Evolutionary conservation across 2,329 filamentous ascomycete genomes (phyloP).

Genomic region (Ophiostoma montium): DNA sequence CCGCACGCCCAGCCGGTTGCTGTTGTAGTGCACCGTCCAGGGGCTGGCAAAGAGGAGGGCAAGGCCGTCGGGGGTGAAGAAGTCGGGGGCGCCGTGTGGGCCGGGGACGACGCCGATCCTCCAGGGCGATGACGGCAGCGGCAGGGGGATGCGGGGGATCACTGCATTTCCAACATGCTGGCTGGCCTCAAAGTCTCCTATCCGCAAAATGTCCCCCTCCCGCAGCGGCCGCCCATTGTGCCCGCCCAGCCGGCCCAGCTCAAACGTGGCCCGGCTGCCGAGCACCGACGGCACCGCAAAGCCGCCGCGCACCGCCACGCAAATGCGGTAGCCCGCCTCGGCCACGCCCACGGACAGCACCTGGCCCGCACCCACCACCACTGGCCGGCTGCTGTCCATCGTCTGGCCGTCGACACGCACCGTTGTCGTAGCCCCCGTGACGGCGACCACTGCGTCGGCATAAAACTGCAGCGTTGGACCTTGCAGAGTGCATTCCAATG

Average conservation of each 20-base stretch:
- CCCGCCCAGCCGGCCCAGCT: constrained; percentile 29
- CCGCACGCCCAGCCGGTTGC: constrained; percentile 5
- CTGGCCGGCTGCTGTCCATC: background rate
- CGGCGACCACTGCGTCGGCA: constrained; percentile 36
- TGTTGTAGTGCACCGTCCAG: constrained; percentile 7
- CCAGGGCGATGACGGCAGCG: background rate
- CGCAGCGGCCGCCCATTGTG: constrained; percentile 41
- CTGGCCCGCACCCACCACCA: background rate
- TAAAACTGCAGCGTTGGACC: constrained; percentile 45
- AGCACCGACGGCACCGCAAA: constrained; percentile 6
- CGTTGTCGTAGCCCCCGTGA: constrained; percentile 42
- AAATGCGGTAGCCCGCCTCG: constrained; percentile 31
- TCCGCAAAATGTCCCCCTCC: constrained; percentile 36
- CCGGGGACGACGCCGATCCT: constrained; percentile 19
- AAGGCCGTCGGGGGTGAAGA: constrained; percentile 14
- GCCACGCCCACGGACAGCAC: background rate
- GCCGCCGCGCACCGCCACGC: constrained; percentile 37
- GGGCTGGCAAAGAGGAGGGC: background rate
- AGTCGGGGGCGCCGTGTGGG: constrained; percentile 20
- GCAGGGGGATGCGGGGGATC: background rate
- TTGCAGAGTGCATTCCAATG: constrained; percentile 44
- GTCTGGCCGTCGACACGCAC: constrained; percentile 32
- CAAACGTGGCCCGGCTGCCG: background rate
- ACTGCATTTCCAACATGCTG: too few species aligned
- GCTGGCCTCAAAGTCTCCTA: constrained; percentile 17